These are phyloP conservation scores for Podila horticola DNA, from an alignment of 192 early-diverging fungal species.

Conservation along the genomic window DNA sequence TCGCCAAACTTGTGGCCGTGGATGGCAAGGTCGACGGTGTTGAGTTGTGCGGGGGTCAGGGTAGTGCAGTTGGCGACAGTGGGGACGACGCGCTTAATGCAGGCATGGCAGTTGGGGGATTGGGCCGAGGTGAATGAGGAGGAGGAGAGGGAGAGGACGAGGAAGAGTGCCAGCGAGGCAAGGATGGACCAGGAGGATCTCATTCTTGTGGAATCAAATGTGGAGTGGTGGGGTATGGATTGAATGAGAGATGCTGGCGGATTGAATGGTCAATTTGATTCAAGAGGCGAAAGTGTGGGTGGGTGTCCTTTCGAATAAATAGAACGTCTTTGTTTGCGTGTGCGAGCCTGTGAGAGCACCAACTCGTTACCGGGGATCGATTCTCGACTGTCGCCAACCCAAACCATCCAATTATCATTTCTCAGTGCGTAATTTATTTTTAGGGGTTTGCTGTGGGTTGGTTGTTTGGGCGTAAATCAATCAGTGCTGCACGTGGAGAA, in stretches of 20 bases:
- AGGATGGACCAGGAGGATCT: neutral
- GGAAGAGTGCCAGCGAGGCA: neutral
- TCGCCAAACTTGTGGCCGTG: conserved; percentile 7
- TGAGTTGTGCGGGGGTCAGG: conserved; percentile 1
- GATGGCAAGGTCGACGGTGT: conserved; percentile 2
- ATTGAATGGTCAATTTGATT: no score
- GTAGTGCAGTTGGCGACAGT: conserved; percentile 6
- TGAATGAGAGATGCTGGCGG: neutral
- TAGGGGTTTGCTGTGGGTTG: no score
- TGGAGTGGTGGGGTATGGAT: neutral
- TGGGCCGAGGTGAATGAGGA: conserved; percentile 14
- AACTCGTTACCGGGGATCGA: no score
- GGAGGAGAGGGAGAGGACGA: neutral
- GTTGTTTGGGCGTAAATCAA: no score
- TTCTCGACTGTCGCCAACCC: no score
- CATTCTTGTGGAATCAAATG: neutral
- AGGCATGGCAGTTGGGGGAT: conserved; percentile 12
- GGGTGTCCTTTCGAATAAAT: no score
- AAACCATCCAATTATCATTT: no score
- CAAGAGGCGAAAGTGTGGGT: no score
- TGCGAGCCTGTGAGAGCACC: no score
- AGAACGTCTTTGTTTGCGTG: no score
- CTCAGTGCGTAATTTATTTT: no score
- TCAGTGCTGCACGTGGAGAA: no score
- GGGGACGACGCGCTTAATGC: conserved; percentile 21